These are phyloP conservation scores for Heritiera fomes DNA, from an alignment of 345 rosid species.

Conservation along the genomic window DNA sequence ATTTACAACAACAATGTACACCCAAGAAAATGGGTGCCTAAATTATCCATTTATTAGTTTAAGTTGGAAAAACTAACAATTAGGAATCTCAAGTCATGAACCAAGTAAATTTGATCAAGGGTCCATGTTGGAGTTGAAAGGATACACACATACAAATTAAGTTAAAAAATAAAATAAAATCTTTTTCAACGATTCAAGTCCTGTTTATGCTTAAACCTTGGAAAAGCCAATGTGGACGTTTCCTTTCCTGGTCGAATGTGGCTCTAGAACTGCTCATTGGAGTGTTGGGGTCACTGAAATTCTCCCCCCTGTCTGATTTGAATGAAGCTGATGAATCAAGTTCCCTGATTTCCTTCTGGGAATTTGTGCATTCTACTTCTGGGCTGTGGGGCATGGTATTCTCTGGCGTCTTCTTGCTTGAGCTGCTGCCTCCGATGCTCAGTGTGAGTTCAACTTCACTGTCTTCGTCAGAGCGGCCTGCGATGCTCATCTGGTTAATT, in stretches of 20 bases:
- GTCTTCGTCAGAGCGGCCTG: constrained; percentile 43
- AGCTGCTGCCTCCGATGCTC: constrained; percentile 55
- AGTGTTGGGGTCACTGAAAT: constrained; percentile 48
- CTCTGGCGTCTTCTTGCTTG: constrained; percentile 26
- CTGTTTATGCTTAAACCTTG: constrained; percentile 57
- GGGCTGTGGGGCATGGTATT: constrained; percentile 11
- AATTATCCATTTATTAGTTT: constrained; percentile 27
- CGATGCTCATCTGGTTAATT: constrained; percentile 19
- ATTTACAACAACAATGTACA: constrained; percentile 30
- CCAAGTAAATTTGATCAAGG: constrained; percentile 16
- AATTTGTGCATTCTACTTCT: constrained; percentile 1
- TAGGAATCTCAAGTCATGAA: constrained; percentile 29
- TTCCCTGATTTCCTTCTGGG: constrained; percentile 17
- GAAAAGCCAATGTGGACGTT: constrained; percentile 73
- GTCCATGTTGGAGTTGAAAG: constrained; percentile 20
- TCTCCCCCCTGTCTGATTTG: constrained; percentile 39
- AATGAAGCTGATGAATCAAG: constrained; percentile 34
- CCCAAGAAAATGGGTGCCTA: constrained; percentile 22
- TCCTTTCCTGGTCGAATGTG: constrained; percentile 56
- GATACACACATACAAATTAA: constrained; percentile 18
- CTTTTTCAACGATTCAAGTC: constrained; percentile 29
- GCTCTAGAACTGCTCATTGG: constrained; percentile 62
- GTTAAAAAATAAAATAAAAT: background rate
- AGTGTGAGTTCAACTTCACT: constrained; percentile 64
- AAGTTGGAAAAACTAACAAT: constrained; percentile 23